Percentiles rank a stretch among this genome's conserved stretches.
phyloP scores from a whole-genome alignment of 208 protist genomes.

The Trypanosoma avium region DNA sequence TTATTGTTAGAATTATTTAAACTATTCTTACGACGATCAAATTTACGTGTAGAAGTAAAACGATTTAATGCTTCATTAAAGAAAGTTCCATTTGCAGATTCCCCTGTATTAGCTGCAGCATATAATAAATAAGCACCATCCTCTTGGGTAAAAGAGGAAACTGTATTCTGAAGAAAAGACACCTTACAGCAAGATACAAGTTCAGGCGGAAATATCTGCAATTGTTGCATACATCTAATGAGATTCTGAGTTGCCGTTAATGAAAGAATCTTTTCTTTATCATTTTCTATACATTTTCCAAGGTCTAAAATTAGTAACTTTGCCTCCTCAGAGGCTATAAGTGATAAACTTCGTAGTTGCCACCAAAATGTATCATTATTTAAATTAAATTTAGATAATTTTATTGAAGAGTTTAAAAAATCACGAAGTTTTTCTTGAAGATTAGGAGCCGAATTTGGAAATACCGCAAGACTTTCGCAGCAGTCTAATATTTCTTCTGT shows the following conservation, averaged over 20 bases:
- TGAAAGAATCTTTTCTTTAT: conserved; percentile 3
- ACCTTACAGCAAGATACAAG: conserved; percentile 21
- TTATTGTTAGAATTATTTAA: conserved; percentile 7
- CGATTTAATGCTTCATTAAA: conserved; percentile 20
- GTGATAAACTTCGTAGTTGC: conserved; percentile 19
- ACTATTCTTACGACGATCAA: conserved; percentile 22
- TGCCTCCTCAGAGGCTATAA: conserved; percentile 19
- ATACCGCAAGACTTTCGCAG: conserved; percentile 12
- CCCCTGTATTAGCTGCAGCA: conserved; percentile 18
- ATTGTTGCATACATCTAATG: conserved; percentile 19
- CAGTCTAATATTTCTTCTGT: conserved; percentile 12
- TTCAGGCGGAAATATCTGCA: conserved; percentile 18
- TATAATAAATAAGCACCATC: conserved; percentile 23
- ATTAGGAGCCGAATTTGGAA: neutral
- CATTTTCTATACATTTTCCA: conserved; percentile 9
- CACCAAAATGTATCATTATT: conserved; percentile 1
- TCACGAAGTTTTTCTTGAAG: conserved; percentile 4
- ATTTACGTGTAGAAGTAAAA: conserved; percentile 22
- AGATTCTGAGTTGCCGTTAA: conserved; percentile 10
- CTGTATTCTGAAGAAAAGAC: conserved; percentile 13
- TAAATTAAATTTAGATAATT: neutral
- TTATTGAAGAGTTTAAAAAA: neutral
- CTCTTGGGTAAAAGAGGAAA: conserved; percentile 18
- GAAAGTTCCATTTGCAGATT: conserved; percentile 11
- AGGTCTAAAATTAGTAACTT: conserved; percentile 5